Evolutionary conservation across 345 rosid genomes (phyloP), one percentile per base, ranked within the genome.

Genomic region (Moricandia arvensis): DNA sequence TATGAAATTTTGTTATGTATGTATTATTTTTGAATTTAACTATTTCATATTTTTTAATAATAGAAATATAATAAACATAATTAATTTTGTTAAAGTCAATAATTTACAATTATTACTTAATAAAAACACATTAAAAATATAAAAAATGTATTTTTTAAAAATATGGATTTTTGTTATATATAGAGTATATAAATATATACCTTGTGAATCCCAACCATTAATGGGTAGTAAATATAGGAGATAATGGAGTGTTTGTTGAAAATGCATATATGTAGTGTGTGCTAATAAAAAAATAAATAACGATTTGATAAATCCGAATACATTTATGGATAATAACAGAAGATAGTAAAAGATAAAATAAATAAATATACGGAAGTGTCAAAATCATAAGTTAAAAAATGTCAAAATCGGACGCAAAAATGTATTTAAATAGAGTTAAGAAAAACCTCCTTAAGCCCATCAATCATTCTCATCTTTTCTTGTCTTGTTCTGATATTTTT

Each of bases 391-490:
- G 11, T 58, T 15, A 35, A 49, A 49, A 16, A 64, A 63, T 66
- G 73, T 72, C 63, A 30, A 78, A 64, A 21, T 73, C 78, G 78
- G 81, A 79, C 78, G 58, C 74, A 73, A 79, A 79, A 74, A 41
- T 79, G 70, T 63, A 79, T 79, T 79, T 73, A 73, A 79, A 79
- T 79, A 55, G 62, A 73, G 82, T 79, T 73, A 68, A 79, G 78
- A 79, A 54, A 79, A 78, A 49, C 33, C 24, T 61, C 74, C 63
- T 43, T 55, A 11, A 26, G 43, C n/a, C 60, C 60, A 72, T 78
- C 74, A 68, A 79, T 73, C 82, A 79, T 73, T 79, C 78, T 79
- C 78, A 62, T 73, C 74, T 16, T 73, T 41, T 68, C 69, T 72
- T 53, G 11, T 21, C 21, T 67, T 4, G 53, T 16, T 67, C 60